A percentile compares a stretch with the other conserved stretches of the same genome.
phyloP scores from a whole-genome alignment of 1,284 basidiomycete species.

The Butyriboletus regius region DNA sequence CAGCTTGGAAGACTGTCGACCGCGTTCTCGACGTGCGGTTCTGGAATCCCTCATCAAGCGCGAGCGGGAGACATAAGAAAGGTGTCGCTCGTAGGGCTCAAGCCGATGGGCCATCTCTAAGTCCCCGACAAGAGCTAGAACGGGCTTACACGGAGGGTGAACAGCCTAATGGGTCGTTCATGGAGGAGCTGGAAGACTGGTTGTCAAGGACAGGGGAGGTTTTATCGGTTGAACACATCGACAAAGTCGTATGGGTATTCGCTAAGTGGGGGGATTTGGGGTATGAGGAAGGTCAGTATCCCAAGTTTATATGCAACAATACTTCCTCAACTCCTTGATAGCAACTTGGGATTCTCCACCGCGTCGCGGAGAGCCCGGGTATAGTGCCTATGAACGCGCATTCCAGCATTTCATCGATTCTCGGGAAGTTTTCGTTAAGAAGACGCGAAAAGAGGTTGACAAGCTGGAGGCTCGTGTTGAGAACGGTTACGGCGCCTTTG shows the following conservation, averaged over 20 bases:
- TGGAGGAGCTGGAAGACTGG: slow-evolving; percentile 56
- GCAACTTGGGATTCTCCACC: slow-evolving; percentile 91
- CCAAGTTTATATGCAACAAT: neutral
- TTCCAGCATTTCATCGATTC: slow-evolving; percentile 61
- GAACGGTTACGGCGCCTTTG: slow-evolving; percentile 42
- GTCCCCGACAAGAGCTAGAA: slow-evolving; percentile 32
- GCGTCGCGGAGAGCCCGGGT: slow-evolving; percentile 47
- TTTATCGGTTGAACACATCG: slow-evolving; percentile 49
- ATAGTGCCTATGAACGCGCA: slow-evolving; percentile 59
- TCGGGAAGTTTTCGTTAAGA: slow-evolving; percentile 55
- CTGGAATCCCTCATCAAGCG: slow-evolving; percentile 34
- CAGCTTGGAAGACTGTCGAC: slow-evolving; percentile 70
- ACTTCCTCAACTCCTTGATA: slow-evolving; percentile 26
- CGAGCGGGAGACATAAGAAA: slow-evolving; percentile 22
- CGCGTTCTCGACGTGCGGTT: slow-evolving; percentile 71
- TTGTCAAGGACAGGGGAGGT: slow-evolving; percentile 41
- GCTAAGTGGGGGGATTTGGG: slow-evolving; percentile 87
- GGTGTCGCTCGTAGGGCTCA: slow-evolving; percentile 30
- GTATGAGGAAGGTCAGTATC: slow-evolving; percentile 74
- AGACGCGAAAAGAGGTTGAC: slow-evolving; percentile 36
- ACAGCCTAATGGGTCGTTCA: slow-evolving; percentile 44
- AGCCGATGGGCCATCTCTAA: slow-evolving; percentile 23
- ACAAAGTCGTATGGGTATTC: slow-evolving; percentile 67
- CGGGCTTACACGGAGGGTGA: slow-evolving; percentile 51
- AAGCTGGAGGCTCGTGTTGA: slow-evolving; percentile 42